Conservation (phyloP, 2,329 filamentous ascomycete genomes). For the Gyromitra esculenta region DNA sequence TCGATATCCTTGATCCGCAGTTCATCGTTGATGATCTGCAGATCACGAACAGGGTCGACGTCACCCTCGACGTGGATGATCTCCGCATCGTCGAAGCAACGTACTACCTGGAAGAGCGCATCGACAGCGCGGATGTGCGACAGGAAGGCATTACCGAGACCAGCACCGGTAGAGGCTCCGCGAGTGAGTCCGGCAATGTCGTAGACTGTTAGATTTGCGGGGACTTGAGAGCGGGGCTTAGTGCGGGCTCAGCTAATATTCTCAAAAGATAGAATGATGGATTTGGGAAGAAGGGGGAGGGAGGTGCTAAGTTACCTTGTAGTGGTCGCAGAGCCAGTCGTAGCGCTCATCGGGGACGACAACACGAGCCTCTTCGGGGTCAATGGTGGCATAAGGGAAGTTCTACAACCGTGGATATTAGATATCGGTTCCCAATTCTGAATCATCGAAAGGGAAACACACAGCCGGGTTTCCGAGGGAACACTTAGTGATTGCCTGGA, state of each 20-base stretch:
- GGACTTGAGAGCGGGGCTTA: conserved; percentile 92
- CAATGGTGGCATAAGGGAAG: conserved; percentile 98
- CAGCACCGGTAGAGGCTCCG: conserved; percentile 94
- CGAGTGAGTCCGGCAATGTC: conserved; percentile 97
- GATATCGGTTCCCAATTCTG: not conserved
- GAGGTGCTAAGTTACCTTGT: conserved; percentile 64
- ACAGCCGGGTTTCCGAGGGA: conserved; percentile 95
- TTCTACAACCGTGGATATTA: conserved; percentile 68
- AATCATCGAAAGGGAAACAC: conserved; percentile 61
- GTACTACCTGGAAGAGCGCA: conserved; percentile 96
- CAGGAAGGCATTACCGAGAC: conserved; percentile 96
- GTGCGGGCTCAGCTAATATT: conserved; percentile 39
- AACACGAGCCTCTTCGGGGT: conserved; percentile 96
- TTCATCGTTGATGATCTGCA: conserved; percentile 97
- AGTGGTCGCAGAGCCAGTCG: conserved; percentile 94
- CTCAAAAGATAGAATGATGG: not conserved
- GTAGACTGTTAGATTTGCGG: conserved; percentile 96
- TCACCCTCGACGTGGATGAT: conserved; percentile 99
- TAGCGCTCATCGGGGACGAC: conserved; percentile 95
- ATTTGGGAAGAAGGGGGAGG: not conserved
- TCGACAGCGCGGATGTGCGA: conserved; percentile 98
- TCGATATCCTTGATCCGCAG: conserved; percentile 98
- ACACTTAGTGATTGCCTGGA: conserved; percentile 99
- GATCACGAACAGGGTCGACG: conserved; percentile 90
- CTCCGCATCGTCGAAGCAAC: conserved; percentile 98